Conservation (phyloP, 208 protist species). For the Crithidia fasciculata region DNA sequence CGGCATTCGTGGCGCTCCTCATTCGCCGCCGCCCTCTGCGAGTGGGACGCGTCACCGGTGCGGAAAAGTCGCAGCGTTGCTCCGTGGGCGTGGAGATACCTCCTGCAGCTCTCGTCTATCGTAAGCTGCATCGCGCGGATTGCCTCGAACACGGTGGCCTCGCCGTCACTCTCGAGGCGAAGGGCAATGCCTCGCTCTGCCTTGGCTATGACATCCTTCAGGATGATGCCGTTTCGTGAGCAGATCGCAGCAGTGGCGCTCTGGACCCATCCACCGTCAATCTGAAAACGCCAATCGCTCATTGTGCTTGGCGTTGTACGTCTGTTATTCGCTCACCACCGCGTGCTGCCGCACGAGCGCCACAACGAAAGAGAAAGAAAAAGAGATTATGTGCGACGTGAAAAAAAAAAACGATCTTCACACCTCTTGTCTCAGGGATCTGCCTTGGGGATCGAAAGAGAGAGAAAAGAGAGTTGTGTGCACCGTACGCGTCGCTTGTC, state of each 20-base stretch:
- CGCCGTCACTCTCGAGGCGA: slow-evolving; percentile 23
- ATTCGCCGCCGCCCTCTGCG: slow-evolving; percentile 14
- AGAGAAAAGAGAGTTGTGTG: too few species aligned
- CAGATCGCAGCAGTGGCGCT: slow-evolving; percentile 39
- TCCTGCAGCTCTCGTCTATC: slow-evolving; percentile 12
- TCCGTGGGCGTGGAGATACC: slow-evolving; percentile 13
- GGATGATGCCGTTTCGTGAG: slow-evolving; percentile 17
- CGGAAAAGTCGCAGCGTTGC: slow-evolving; percentile 23
- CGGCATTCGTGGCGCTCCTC: slow-evolving; percentile 56
- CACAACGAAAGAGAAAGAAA: slow-evolving; percentile 7
- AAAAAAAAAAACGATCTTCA: too few species aligned
- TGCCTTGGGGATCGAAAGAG: too few species aligned
- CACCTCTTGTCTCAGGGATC: too few species aligned
- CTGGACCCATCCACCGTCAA: slow-evolving; percentile 45
- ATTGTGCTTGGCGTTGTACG: background rate
- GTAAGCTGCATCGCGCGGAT: slow-evolving; percentile 7
- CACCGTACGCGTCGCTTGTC: too few species aligned
- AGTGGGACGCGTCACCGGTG: background rate
- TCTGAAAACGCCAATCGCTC: slow-evolving; percentile 27
- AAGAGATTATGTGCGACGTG: too few species aligned
- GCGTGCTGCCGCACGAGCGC: background rate
- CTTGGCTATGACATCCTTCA: slow-evolving; percentile 36
- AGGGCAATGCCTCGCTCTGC: slow-evolving; percentile 31
- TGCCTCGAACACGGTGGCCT: slow-evolving; percentile 10
- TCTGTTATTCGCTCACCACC: too few species aligned